phyloP scores from a whole-genome alignment of 176 grass and related monocot genomes.

The Ananas comosus region DNA sequence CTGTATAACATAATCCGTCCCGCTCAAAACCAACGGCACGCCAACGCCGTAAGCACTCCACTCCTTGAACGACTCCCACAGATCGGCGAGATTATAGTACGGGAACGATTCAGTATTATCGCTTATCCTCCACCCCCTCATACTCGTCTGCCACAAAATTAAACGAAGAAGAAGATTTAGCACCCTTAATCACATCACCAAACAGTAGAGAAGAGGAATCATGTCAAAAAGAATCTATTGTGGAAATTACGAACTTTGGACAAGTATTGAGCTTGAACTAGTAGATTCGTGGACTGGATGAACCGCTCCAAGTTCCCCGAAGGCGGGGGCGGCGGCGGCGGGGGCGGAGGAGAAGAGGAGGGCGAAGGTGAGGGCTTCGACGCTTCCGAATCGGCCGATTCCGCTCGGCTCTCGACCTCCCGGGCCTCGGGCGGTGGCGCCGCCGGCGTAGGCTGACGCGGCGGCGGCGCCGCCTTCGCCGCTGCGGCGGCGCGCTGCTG shows the following conservation, averaged over 20 bases:
- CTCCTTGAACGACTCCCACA: slow-evolving; percentile 77
- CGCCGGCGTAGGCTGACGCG: background rate
- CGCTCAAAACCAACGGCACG: slow-evolving; percentile 55
- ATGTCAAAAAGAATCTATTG: background rate
- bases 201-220: background rate
- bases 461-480: background rate
- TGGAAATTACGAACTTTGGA: slow-evolving; percentile 26
- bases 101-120: background rate
- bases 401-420: background rate
- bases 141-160: slow-evolving; percentile 18
- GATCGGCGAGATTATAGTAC: slow-evolving; percentile 59
- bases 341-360: slow-evolving; percentile 2
- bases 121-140: slow-evolving; percentile 6
- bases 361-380: slow-evolving; percentile 9
- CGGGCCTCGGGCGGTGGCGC: slow-evolving; percentile 14
- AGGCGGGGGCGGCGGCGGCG: background rate
- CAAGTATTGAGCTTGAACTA: slow-evolving; percentile 36
- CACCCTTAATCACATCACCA: slow-evolving; percentile 3
- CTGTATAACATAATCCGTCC: slow-evolving; percentile 58
- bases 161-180: background rate
- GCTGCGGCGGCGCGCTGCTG: slow-evolving; percentile 5
- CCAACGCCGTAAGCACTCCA: slow-evolving; percentile 81
- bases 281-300: slow-evolving; percentile 45
- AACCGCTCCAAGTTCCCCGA: slow-evolving; percentile 54
- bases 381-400: slow-evolving; percentile 9